Base-by-base conservation (phyloP, 106 monocot species). In the Dendrobium officinale region DNA sequence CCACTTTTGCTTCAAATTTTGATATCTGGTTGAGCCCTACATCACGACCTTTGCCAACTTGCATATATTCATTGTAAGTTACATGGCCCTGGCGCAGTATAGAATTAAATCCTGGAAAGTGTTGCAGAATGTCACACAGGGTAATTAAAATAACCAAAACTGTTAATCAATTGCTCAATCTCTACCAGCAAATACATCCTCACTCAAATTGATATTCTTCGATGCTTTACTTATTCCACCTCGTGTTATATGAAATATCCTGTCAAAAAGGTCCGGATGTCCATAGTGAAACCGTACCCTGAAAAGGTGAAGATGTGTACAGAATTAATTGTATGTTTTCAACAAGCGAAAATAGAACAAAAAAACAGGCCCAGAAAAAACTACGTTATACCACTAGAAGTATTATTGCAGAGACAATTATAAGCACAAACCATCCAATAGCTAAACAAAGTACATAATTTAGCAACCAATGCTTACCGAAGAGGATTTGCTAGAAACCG, bases 231-330 rank as follows among this genome's bases (percentile, higher is more conserved):
- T 94, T 82, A 94, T 82, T 27, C 94, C 94, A 77, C 94, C 94
- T 90, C 83, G 86, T 80, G 92, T 92, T 48, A 94, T 49, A 78
- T 94, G 94, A 82, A 94, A 94, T 67, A 94, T n/a, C 75, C 94
- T 86, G 72, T 94, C 94, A 84, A 94, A 94, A 76, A 94, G 40
- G 88, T 94, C 94, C 42, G 94, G 91, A 79, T 94, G 94, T 27
- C 94, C 94, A 90, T 94, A 94, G 77, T 94, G 94, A 86, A 94
- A 94, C 31, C 91, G 88, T 27, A 94, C 94, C 86, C 94, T 94
- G 80, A 26, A 82, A 33, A 37, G 18, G 16, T 77, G 9, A 55
- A 77, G 26, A 67, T 27, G 72, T 26, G 26, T 1, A 24, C 72
- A 72, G 37, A 13, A 72, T 33, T 72, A 72, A 40, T 72, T 29